Conservation (phyloP, 257 asterid genomes). For the Dorcoceras hygrometricum region DNA sequence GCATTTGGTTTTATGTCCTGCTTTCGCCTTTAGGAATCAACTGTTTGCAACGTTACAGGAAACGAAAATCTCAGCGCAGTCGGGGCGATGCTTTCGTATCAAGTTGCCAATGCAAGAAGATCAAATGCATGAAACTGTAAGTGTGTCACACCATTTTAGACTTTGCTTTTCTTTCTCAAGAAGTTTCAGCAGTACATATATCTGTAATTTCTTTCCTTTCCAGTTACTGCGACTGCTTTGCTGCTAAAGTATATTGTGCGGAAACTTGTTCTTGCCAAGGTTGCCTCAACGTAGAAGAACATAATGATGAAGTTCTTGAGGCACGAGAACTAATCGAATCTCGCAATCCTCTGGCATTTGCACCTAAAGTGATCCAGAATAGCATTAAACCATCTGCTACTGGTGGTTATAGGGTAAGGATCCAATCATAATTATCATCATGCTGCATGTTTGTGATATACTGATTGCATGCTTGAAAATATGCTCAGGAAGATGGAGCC, state of each 20-base stretch:
- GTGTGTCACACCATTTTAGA: slow-evolving; percentile 24
- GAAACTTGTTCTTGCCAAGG: slow-evolving; percentile 72
- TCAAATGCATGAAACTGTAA: slow-evolving; percentile 78
- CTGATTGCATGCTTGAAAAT: slow-evolving; percentile 15
- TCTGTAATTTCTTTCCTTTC: slow-evolving; percentile 30
- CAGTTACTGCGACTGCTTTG: slow-evolving; percentile 86
- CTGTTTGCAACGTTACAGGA: slow-evolving; percentile 40
- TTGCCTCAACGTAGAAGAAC: slow-evolving; percentile 62
- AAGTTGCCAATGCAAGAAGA: slow-evolving; percentile 77
- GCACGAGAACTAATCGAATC: slow-evolving; percentile 51
- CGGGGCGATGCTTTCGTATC: slow-evolving; percentile 43
- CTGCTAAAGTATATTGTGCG: slow-evolving; percentile 63
- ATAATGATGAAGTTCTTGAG: slow-evolving; percentile 52
- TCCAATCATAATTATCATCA: slow-evolving; percentile 17
- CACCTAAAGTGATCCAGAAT: slow-evolving; percentile 50
- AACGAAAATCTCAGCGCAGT: slow-evolving; percentile 34
- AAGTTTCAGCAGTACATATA: slow-evolving; percentile 11
- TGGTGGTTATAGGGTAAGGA: slow-evolving; percentile 40
- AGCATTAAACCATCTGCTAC: slow-evolving; percentile 33
- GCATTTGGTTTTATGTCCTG: slow-evolving; percentile 12
- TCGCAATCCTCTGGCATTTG: slow-evolving; percentile 78
- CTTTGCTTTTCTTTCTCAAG: not conserved
- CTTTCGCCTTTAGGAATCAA: slow-evolving; percentile 19
- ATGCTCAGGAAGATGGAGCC: slow-evolving; percentile 48
- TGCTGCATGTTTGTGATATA: slow-evolving; percentile 9